These are phyloP conservation scores for Metarhizium sp. DNA, from an alignment of 2,329 filamentous ascomycete species.

Conservation along the genomic window DNA sequence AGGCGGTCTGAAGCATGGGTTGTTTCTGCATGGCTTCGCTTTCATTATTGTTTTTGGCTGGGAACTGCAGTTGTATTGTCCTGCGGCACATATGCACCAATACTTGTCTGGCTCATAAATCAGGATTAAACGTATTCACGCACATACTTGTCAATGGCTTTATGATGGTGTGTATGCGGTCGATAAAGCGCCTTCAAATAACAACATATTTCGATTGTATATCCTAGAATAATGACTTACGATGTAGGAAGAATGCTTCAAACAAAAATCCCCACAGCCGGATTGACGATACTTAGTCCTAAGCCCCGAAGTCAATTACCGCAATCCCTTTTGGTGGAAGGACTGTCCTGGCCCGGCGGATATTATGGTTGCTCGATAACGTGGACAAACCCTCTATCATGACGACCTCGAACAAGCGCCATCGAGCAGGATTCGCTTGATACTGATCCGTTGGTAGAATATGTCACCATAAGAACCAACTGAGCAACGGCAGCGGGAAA, in stretches of 20 bases:
- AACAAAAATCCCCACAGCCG: neutral
- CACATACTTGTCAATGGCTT: too few species aligned
- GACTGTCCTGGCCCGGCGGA: neutral
- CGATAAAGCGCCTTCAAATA: neutral
- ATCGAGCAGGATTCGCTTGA: neutral
- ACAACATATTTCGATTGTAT: neutral
- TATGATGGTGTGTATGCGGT: too few species aligned
- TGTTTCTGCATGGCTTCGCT: neutral
- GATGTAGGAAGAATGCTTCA: neutral
- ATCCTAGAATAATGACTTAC: neutral
- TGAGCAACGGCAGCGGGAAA: slow-evolving; percentile 37
- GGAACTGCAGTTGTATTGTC: neutral
- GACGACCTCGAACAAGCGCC: neutral
- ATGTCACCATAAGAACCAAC: neutral
- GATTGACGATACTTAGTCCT: neutral
- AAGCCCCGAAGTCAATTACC: neutral
- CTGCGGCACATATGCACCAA: slow-evolving; percentile 17
- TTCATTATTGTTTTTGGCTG: neutral
- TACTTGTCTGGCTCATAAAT: neutral
- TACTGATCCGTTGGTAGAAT: neutral
- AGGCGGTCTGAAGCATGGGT: neutral
- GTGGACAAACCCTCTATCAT: neutral
- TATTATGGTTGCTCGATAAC: neutral
- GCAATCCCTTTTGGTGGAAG: too few species aligned
- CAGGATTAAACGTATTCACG: too few species aligned